Conservation (phyloP, 2,329 filamentous ascomycete genomes). For the Stachybotrys chlorohalonatus region DNA sequence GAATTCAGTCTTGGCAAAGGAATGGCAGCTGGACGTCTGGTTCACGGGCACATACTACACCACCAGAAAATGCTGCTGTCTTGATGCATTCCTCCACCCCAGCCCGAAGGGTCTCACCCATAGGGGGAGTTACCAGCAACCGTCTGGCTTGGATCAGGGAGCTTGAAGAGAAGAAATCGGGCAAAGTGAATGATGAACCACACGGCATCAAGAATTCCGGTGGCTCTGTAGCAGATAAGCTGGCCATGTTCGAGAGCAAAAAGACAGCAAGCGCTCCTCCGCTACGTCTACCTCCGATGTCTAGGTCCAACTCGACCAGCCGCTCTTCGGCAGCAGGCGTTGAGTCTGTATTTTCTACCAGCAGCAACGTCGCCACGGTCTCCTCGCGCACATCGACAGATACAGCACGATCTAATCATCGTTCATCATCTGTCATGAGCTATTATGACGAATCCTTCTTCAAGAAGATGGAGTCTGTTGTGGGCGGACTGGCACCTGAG, state of each 20-base stretch:
- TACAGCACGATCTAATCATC: not conserved
- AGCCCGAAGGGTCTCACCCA: not conserved
- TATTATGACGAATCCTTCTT: not conserved
- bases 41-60: not conserved
- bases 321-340: not conserved
- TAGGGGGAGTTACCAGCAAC: not conserved
- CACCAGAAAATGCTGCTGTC: too few species aligned
- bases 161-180: not conserved
- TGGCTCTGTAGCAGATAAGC: not conserved
- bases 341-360: not conserved
- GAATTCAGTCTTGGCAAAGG: not conserved
- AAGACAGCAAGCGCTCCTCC: not conserved
- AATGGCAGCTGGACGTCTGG: not conserved
- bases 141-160: conserved; percentile 1
- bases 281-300: not conserved
- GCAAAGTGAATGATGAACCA: not conserved
- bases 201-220: not conserved
- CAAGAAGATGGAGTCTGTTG: not conserved
- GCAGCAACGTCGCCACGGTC: not conserved
- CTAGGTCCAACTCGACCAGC: conserved; percentile 1
- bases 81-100: not conserved
- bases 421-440: not conserved
- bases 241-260: conserved; percentile 1
- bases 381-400: not conserved
- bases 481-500: too few species aligned